A percentile compares a stretch with the other conserved stretches of the same genome.
phyloP scores from a whole-genome alignment of 495 filamentous ascomycete genomes.

The Neurospora tetrasperma region DNA sequence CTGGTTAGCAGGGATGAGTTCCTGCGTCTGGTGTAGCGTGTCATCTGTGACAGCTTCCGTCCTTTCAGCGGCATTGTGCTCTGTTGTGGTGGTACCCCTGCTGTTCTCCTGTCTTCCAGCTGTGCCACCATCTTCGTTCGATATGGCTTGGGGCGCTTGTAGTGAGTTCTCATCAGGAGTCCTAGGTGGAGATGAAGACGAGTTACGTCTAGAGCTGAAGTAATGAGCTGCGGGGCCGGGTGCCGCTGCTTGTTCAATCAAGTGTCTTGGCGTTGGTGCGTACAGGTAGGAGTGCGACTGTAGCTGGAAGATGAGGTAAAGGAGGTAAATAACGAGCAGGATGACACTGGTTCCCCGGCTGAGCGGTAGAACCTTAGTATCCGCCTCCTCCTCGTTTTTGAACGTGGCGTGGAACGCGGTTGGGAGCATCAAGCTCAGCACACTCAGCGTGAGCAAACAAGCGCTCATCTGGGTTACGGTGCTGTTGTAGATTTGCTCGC shows the following conservation, averaged over 20 bases:
- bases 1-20: neutral
- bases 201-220: slow-evolving; percentile 37
- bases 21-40: neutral
- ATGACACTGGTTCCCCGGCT: slow-evolving; percentile 82
- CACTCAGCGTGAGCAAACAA: slow-evolving; percentile 74
- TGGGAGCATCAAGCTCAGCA: slow-evolving; percentile 57
- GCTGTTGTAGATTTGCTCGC: slow-evolving; percentile 88
- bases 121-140: neutral
- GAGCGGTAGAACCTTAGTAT: slow-evolving; percentile 60
- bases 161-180: slow-evolving; percentile 24
- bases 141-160: neutral
- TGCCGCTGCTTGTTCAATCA: slow-evolving; percentile 78
- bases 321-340: slow-evolving; percentile 65
- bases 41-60: neutral
- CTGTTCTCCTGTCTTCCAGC: neutral
- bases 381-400: slow-evolving; percentile 45
- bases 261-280: slow-evolving; percentile 73
- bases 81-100: neutral
- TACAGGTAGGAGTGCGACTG: slow-evolving; percentile 88
- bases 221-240: slow-evolving; percentile 71
- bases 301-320: slow-evolving; percentile 82
- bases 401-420: slow-evolving; percentile 85
- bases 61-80: neutral
- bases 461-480: slow-evolving; percentile 91
- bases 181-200: slow-evolving; percentile 48